These are phyloP conservation scores for Chimonanthus praecox DNA, from an alignment of 164 flowering plant genomes.

Conservation along the genomic window DNA sequence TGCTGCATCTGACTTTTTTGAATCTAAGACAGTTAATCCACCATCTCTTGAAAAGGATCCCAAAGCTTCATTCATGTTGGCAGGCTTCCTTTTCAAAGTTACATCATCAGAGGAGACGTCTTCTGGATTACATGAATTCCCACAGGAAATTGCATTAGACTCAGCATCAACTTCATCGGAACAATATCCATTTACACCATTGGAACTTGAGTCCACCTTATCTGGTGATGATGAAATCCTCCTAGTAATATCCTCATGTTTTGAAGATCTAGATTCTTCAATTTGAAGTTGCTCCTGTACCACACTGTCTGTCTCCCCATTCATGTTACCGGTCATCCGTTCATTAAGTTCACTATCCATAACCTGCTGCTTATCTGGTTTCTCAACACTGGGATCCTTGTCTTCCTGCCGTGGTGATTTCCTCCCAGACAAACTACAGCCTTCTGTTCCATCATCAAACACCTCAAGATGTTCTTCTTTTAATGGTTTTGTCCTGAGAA, in stretches of 20 bases:
- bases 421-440: neutral
- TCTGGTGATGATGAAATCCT: constrained; percentile 1
- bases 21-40: constrained; percentile 6
- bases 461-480: neutral
- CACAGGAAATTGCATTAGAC: constrained; percentile 2
- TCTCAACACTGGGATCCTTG: constrained; percentile 4
- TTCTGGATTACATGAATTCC: constrained; percentile 13
- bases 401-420: neutral
- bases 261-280: neutral
- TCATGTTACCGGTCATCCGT: neutral
- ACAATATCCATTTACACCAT: neutral
- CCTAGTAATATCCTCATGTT: constrained; percentile 6
- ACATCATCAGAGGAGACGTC: constrained; percentile 2
- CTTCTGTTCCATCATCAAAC: neutral
- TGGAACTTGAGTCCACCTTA: constrained; percentile 6
- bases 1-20: constrained; percentile 2
- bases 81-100: neutral
- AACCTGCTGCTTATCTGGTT: neutral
- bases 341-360: constrained; percentile 3
- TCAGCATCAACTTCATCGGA: constrained; percentile 7
- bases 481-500: neutral
- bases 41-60: constrained; percentile 10
- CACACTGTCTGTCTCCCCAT: neutral
- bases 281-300: constrained; percentile 1
- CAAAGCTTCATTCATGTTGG: neutral